Evolutionary conservation across 148 eudicot species (phyloP).

Genomic region (Silene conica): DNA sequence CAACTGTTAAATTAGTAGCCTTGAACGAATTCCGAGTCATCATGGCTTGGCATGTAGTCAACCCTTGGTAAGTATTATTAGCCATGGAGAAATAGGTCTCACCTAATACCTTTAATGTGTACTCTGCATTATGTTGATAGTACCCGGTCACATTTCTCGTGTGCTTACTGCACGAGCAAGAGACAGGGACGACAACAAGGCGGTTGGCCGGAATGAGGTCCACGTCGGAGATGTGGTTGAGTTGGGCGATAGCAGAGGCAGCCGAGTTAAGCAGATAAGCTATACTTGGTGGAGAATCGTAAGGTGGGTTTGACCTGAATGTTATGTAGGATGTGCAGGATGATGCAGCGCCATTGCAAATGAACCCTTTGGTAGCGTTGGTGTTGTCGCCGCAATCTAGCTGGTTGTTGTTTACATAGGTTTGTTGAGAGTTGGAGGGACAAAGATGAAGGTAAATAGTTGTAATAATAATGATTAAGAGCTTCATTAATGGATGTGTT

Average conservation of each 20-base stretch:
- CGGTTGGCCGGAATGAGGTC: slow-evolving; percentile 30
- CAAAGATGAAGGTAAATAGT: slow-evolving; percentile 15
- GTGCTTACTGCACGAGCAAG: slow-evolving; percentile 40
- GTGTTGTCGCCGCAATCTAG: slow-evolving; percentile 36
- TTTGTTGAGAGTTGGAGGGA: slow-evolving; percentile 41
- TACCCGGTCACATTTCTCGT: background rate
- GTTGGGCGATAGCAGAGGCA: slow-evolving; percentile 29
- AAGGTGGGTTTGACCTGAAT: slow-evolving; percentile 43
- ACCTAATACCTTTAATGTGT: slow-evolving; percentile 19
- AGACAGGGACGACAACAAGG: slow-evolving; percentile 48
- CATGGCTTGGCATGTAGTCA: slow-evolving; percentile 62
- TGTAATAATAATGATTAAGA: slow-evolving; percentile 5
- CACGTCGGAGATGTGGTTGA: slow-evolving; percentile 43
- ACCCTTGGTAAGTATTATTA: slow-evolving; percentile 51
- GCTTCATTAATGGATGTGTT: background rate
- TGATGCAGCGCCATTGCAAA: slow-evolving; percentile 38
- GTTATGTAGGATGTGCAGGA: slow-evolving; percentile 63
- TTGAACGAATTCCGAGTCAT: slow-evolving; percentile 33
- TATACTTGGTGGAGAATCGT: slow-evolving; percentile 43
- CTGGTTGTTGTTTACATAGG: slow-evolving; percentile 59
- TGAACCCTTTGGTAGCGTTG: slow-evolving; percentile 42
- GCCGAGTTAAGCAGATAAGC: slow-evolving; percentile 43
- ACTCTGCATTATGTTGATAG: slow-evolving; percentile 56
- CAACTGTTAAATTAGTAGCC: background rate
- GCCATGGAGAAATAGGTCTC: slow-evolving; percentile 55